phyloP scores from a whole-genome alignment of 495 filamentous ascomycete genomes.

The Daldinia loculata region DNA sequence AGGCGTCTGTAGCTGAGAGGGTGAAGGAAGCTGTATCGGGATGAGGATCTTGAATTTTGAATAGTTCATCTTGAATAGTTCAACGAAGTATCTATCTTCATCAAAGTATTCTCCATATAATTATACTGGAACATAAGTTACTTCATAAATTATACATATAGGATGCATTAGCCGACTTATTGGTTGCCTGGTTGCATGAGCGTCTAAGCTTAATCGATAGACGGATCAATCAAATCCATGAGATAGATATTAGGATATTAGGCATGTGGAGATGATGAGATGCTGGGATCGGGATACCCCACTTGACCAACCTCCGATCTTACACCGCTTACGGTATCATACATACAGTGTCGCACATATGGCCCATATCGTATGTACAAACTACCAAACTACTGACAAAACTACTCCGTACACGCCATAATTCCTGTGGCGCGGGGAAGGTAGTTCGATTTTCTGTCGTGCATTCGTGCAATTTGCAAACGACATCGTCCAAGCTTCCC shows the following conservation, averaged over 20 bases:
- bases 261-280: background rate
- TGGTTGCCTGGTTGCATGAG: background rate
- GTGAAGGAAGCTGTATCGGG: slow-evolving; percentile 23
- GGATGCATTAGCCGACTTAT: background rate
- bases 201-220: background rate
- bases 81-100: background rate
- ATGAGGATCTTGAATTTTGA: background rate
- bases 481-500: slow-evolving; percentile 24
- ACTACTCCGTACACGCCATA: slow-evolving; percentile 1
- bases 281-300: background rate
- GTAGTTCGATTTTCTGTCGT: slow-evolving; percentile 14
- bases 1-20: slow-evolving; percentile 38
- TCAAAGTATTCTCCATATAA: background rate
- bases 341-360: slow-evolving; percentile 5
- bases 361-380: background rate
- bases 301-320: background rate
- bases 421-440: slow-evolving; percentile 6
- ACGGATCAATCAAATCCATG: background rate
- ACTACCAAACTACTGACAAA: background rate
- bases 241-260: no score
- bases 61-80: no score
- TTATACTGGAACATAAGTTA: background rate
- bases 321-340: slow-evolving; percentile 1
- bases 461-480: slow-evolving; percentile 15
- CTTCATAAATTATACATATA: background rate